phyloP scores from a whole-genome alignment of 2,329 filamentous ascomycete genomes.

The Colletotrichum plurivorum region DNA sequence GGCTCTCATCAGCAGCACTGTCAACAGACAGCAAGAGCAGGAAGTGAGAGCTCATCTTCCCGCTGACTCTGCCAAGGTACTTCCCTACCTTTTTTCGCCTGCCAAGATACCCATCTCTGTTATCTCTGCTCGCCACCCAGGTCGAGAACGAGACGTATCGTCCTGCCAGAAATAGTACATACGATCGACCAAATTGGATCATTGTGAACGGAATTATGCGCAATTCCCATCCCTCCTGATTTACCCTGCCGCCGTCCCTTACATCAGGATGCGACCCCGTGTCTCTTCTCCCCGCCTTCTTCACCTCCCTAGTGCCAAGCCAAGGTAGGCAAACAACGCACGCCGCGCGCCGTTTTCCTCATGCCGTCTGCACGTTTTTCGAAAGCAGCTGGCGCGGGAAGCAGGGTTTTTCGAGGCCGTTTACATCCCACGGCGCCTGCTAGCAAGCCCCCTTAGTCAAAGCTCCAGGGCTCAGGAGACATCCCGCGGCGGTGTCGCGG shows the following conservation, averaged over 20 bases:
- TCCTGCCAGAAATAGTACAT: constrained; percentile 2
- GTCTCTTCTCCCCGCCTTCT: neutral
- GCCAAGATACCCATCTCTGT: neutral
- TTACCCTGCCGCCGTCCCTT: constrained; percentile 25
- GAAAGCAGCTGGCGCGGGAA: neutral
- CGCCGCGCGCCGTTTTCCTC: constrained; percentile 23
- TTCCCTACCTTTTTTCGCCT: neutral
- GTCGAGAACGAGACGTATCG: neutral
- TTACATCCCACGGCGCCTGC: too few relatives aligned
- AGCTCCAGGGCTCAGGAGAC: neutral
- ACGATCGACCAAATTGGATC: constrained; percentile 33
- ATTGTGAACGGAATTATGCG: constrained; percentile 19
- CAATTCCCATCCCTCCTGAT: constrained; percentile 28
- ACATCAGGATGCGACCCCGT: constrained; percentile 13
- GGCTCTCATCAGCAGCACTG: constrained; percentile 31
- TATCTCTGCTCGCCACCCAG: neutral
- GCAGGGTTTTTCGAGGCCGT: neutral
- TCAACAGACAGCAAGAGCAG: neutral
- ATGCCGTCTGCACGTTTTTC: constrained; percentile 12
- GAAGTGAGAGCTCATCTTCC: neutral
- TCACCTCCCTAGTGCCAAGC: constrained; percentile 8
- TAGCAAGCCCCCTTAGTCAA: constrained; percentile 1
- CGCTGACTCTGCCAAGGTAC: constrained; percentile 13
- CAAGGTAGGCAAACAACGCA: neutral
- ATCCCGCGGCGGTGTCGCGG: neutral